Percentiles rank a stretch among this genome's conserved stretches.
These are phyloP conservation scores for Arthrobotrys pseudoclavata DNA, from an alignment of 2,329 filamentous ascomycete genomes.

Conservation along the genomic window DNA sequence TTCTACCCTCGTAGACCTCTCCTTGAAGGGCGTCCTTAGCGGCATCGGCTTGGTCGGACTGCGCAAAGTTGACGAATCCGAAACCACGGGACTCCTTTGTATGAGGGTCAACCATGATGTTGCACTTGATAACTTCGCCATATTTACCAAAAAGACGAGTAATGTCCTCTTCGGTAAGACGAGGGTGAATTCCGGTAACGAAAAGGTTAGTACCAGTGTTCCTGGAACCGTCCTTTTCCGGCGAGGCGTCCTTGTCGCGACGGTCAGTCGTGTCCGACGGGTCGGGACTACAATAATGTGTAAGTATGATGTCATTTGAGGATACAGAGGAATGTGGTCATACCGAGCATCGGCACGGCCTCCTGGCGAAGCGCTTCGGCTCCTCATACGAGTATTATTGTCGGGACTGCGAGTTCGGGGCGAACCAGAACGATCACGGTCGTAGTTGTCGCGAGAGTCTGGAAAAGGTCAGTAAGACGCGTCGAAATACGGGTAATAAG, in stretches of 20 bases:
- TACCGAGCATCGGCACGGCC: conserved; percentile 70
- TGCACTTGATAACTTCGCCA: conserved; percentile 97
- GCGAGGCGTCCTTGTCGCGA: conserved; percentile 61
- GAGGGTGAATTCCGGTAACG: conserved; percentile 96
- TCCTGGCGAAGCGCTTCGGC: conserved; percentile 76
- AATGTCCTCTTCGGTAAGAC: conserved; percentile 88
- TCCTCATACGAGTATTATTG: conserved; percentile 66
- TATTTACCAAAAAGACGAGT: conserved; percentile 98
- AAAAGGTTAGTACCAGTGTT: conserved; percentile 99
- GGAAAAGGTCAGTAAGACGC: conserved; percentile 55
- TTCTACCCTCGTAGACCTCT: conserved; percentile 93
- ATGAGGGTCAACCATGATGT: conserved; percentile 99
- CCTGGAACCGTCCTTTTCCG: conserved; percentile 80
- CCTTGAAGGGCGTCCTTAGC: conserved; percentile 96
- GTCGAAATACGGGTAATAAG: conserved; percentile 35
- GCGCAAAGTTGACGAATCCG: conserved; percentile 99
- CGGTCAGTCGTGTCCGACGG: conserved; percentile 64
- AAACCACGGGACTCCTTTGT: conserved; percentile 99
- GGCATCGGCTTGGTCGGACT: conserved; percentile 92
- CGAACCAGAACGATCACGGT: conserved; percentile 77
- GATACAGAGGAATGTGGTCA: conserved; percentile 16
- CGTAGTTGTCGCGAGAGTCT: conserved; percentile 69
- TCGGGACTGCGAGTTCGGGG: conserved; percentile 69
- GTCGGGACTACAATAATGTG: conserved; percentile 56
- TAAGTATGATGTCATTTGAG: not conserved